Percentiles rank a stretch among this genome's conserved stretches.
These are phyloP conservation scores for Phoenix roebelenii DNA, from an alignment of 176 grass and related monocot genomes.

Conservation along the genomic window DNA sequence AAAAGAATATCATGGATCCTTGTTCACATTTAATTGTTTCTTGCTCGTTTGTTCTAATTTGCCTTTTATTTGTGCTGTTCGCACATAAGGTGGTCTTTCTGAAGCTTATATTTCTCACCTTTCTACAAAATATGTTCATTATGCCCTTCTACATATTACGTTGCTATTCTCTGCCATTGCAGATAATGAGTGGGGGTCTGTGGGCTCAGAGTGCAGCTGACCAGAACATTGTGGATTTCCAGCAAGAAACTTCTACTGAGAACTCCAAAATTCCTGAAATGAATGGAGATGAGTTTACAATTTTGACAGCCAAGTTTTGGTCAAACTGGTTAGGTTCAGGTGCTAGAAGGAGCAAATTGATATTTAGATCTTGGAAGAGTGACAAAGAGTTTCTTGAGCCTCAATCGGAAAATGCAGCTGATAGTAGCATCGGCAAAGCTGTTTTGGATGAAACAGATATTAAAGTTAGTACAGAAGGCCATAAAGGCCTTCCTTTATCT, in stretches of 20 bases:
- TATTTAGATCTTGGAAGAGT: constrained; percentile 74
- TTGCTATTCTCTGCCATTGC: constrained; percentile 16
- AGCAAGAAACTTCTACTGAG: constrained; percentile 38
- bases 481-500: constrained; percentile 42
- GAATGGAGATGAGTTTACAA: constrained; percentile 62
- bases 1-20: no score
- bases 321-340: constrained; percentile 85
- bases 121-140: background rate
- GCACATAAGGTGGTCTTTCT: no score
- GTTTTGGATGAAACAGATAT: constrained; percentile 30
- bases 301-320: constrained; percentile 86
- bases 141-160: no score
- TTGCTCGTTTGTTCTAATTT: no score
- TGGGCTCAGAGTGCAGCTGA: constrained; percentile 49
- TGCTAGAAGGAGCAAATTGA: constrained; percentile 77
- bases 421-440: constrained; percentile 28
- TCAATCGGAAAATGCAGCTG: constrained; percentile 43
- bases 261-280: constrained; percentile 47
- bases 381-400: constrained; percentile 63
- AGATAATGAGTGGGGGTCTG: constrained; percentile 77
- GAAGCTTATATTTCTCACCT: background rate
- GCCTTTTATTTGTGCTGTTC: no score
- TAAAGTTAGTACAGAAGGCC: constrained; percentile 30
- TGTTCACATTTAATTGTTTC: no score
- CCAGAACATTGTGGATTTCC: constrained; percentile 45